Evolutionary conservation across 1,284 basidiomycete species (phyloP).

Genomic region (Sparassis latifolia): DNA sequence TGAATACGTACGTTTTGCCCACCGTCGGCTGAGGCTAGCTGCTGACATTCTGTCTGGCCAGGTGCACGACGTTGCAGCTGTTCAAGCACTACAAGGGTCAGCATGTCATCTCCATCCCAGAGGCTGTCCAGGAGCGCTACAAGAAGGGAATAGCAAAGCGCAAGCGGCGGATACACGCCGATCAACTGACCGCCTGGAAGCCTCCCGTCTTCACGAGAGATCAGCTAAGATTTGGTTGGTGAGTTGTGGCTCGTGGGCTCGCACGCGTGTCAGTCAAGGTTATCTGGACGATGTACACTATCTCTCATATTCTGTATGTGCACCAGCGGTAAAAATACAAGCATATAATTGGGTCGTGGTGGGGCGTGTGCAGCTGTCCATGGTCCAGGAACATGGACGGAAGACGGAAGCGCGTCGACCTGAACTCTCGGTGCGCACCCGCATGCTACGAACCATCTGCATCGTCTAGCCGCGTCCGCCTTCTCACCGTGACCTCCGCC

Average conservation of each 20-base stretch:
- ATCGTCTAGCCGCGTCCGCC: slow-evolving; percentile 11
- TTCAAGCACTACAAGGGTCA: slow-evolving; percentile 97
- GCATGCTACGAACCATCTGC: neutral
- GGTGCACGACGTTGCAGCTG: slow-evolving; percentile 89
- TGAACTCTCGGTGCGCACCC: neutral
- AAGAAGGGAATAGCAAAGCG: slow-evolving; percentile 81
- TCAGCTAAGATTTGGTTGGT: slow-evolving; percentile 86
- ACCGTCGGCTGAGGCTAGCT: slow-evolving; percentile 2
- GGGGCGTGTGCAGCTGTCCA: slow-evolving; percentile 2
- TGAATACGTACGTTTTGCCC: slow-evolving; percentile 79
- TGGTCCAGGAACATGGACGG: neutral
- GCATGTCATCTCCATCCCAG: slow-evolving; percentile 90
- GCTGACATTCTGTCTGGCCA: slow-evolving; percentile 26
- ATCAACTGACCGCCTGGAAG: slow-evolving; percentile 79
- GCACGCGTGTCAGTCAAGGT: slow-evolving; percentile 2
- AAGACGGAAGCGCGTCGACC: neutral
- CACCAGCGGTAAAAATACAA: slow-evolving; percentile 19
- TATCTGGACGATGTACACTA: slow-evolving; percentile 12
- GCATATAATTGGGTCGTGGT: slow-evolving; percentile 7
- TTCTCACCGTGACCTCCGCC: slow-evolving; percentile 18
- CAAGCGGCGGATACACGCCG: slow-evolving; percentile 75
- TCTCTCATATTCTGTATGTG: slow-evolving; percentile 16
- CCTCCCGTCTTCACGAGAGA: slow-evolving; percentile 89
- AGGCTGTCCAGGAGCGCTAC: slow-evolving; percentile 87
- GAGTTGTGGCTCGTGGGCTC: slow-evolving; percentile 15